Evolutionary conservation across 2,329 filamentous ascomycete genomes (phyloP), one percentile per base, ranked within the genome.

Genomic region (Xylariaceae sp.): DNA sequence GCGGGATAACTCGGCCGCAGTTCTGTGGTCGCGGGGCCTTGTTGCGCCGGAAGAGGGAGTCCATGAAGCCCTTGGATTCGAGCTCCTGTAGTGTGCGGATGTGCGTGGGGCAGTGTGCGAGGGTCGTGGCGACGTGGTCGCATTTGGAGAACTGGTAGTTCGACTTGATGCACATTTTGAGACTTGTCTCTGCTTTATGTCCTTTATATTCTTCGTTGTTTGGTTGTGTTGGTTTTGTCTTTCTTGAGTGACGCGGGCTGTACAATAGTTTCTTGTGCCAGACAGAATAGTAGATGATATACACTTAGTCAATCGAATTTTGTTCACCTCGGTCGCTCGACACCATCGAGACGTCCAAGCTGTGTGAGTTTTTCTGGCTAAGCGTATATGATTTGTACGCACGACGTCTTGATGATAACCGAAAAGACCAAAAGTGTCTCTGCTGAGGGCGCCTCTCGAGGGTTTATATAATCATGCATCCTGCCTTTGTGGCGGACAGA

Each of bases 111-210:
- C 68, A 71, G 3, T 59, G 55, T 1, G 61, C 58, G 7, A 67
- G 34, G 8, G 61, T 62, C 1, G 62, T 62, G 13, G 18, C 44
- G 8, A 67, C 55, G 52, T 71, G 68, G 34, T 60, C 49, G 51
- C 69, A 71, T 47, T 63, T 62, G 15, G 59, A 56, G 59, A 62
- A 70, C 49, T 65, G 57, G 11, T 64, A 53, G n/a, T 56, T 59
- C 8, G 61, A 58, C 9, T 65, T 58, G 51, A 70, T 44, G 51
- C 69, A 71, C 68, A 71, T 71, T n/a, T 44, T 51, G 37, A 18
- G 10, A 34, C 1, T 3, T 49, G 3, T 23, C 3, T n/a, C 23
- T 48, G 15, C 9, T 17, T 17, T n/a, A 8, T 17, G 3, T 48
- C 18, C 15, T n/a, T 48, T 6, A 7, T 18, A 8, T 23, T 8